A percentile compares a stretch with the other conserved stretches of the same genome.
Conservation (phyloP, 495 filamentous ascomycete genomes). For the Penicillium bovifimosum region DNA sequence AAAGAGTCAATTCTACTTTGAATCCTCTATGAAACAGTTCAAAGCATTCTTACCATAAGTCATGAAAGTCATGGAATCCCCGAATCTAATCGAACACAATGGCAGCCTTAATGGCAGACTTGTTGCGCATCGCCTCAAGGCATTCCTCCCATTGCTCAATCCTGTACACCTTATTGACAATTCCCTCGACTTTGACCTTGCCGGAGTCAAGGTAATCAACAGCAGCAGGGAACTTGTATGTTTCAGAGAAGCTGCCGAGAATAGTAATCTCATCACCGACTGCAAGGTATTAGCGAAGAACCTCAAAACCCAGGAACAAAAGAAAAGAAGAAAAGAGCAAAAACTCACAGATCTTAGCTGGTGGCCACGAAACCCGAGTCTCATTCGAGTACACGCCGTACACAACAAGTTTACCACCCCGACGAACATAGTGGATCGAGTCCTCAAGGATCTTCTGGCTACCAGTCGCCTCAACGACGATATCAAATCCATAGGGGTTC, state of each 20-base stretch:
- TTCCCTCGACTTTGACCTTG: slow-evolving; percentile 55
- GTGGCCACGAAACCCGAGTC: slow-evolving; percentile 58
- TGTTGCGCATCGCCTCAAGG: slow-evolving; percentile 49
- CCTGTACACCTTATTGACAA: slow-evolving; percentile 49
- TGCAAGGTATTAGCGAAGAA: slow-evolving; percentile 4
- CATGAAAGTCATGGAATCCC: neutral
- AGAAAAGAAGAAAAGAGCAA: neutral
- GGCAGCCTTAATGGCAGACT: slow-evolving; percentile 65
- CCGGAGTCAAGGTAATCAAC: slow-evolving; percentile 64
- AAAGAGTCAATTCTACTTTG: slow-evolving; percentile 7
- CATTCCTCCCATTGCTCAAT: slow-evolving; percentile 43
- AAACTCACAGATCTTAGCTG: slow-evolving; percentile 56
- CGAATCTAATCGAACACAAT: slow-evolving; percentile 56
- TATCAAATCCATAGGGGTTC: slow-evolving; percentile 68
- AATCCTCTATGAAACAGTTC: neutral
- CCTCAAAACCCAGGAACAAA: neutral
- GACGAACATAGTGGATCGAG: slow-evolving; percentile 60
- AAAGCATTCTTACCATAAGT: neutral
- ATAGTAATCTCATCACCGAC: slow-evolving; percentile 62
- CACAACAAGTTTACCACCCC: slow-evolving; percentile 64
- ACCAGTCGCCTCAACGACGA: slow-evolving; percentile 60
- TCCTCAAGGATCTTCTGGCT: slow-evolving; percentile 63
- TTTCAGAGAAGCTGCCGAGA: slow-evolving; percentile 63
- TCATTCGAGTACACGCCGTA: slow-evolving; percentile 61
- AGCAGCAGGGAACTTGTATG: slow-evolving; percentile 68